phyloP scores from a whole-genome alignment of 768 basidiomycete genomes.

The Lanmaoa pseudosensibilis region DNA sequence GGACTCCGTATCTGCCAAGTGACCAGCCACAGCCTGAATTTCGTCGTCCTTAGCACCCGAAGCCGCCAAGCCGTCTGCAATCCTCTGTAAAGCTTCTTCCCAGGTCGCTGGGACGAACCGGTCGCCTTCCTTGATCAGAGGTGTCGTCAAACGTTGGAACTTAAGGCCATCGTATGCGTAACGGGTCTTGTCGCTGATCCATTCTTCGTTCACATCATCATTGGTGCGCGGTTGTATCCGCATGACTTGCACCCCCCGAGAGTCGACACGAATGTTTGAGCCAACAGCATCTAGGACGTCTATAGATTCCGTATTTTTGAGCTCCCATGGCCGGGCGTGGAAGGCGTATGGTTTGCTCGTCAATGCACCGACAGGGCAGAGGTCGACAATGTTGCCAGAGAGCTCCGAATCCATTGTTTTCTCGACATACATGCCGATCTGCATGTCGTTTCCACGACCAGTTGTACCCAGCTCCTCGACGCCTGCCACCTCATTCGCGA shows the following conservation, averaged over 20 bases:
- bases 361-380: slow-evolving; percentile 97
- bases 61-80: slow-evolving; percentile 72
- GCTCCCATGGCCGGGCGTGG: slow-evolving; percentile 96
- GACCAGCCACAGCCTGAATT: slow-evolving; percentile 93
- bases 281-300: slow-evolving; percentile 96
- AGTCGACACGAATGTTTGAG: slow-evolving; percentile 95
- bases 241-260: slow-evolving; percentile 95
- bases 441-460: slow-evolving; percentile 96
- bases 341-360: slow-evolving; percentile 99
- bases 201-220: slow-evolving; percentile 98
- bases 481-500: slow-evolving; percentile 98
- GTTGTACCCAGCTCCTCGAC: slow-evolving; percentile 97
- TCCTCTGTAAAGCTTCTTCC: slow-evolving; percentile 81
- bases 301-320: slow-evolving; percentile 96
- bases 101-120: slow-evolving; percentile 88
- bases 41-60: slow-evolving; percentile 88
- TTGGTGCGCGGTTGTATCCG: slow-evolving; percentile 94
- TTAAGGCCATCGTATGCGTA: slow-evolving; percentile 94
- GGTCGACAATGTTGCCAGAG: slow-evolving; percentile 94
- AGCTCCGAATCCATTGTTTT: slow-evolving; percentile 97
- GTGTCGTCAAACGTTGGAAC: slow-evolving; percentile 93
- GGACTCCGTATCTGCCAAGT: slow-evolving; percentile 91
- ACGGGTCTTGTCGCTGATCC: slow-evolving; percentile 99
- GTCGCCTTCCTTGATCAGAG: slow-evolving; percentile 88
- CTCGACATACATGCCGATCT: slow-evolving; percentile 98